Conservation (phyloP, 345 rosid species). For the Rhodamnia argentea region DNA sequence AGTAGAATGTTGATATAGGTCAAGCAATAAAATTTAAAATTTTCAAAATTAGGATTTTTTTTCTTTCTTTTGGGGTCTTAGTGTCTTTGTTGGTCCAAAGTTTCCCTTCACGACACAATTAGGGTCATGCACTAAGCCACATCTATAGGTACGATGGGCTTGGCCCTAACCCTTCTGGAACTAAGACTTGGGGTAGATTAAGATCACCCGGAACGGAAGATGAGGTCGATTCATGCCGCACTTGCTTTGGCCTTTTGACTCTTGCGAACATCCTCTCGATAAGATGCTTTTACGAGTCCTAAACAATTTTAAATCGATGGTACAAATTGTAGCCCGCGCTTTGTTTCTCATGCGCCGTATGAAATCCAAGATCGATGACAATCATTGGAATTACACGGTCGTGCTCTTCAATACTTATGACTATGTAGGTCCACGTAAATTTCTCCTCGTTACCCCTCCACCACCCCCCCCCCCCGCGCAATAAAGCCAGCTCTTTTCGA, state of each 20-base stretch:
- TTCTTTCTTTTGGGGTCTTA: too few species aligned
- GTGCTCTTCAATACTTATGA: not conserved
- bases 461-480: too few species aligned
- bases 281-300: not conserved
- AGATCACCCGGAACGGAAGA: not conserved
- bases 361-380: not conserved
- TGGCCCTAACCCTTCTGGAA: not conserved
- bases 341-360: not conserved
- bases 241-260: not conserved
- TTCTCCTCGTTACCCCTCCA: not conserved
- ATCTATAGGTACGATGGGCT: accelerated
- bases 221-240: not conserved
- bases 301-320: not conserved
- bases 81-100: too few species aligned
- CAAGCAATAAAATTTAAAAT: too few species aligned
- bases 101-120: too few species aligned
- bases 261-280: not conserved
- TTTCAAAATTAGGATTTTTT: too few species aligned
- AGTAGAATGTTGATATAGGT: too few species aligned
- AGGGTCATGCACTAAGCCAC: not conserved
- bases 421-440: not conserved
- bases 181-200: not conserved
- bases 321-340: not conserved
- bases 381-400: not conserved
- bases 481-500: not conserved